Evolutionary conservation across 2,329 filamentous ascomycete genomes (phyloP), one percentile per base, ranked within the genome.

Genomic region (Colletotrichum musae): DNA sequence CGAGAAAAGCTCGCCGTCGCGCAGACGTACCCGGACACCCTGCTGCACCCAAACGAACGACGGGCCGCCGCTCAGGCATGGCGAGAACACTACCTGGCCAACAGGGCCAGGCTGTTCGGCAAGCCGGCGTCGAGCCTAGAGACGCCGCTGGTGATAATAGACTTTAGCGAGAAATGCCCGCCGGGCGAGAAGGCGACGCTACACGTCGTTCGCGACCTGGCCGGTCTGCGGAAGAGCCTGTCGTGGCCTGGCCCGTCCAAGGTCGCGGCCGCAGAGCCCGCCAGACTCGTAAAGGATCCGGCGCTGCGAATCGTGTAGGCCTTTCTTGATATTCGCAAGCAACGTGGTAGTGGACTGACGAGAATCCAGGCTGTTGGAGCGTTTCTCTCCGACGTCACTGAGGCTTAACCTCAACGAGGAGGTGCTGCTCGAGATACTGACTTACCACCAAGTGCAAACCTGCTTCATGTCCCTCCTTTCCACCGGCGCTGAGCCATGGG

Each of bases 401-500:
- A 47, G 48, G 18, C 64, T 68, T 18, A 57, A 64, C 26, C 26
- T 68, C 52, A n/a, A 39, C 9, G 65, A 68, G 41, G 61, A 64
- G 24, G 18, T 58, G 5, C 47, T 68, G 6, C 15, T 68, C 4
- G 60, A 68, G 16, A 50, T 64, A 5, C 47, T 68, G 6, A 64
- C 65, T 9, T 68, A 68, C 28, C 65, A 68, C 24, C 65, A 64
- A 39, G 45, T 68, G 4, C 65, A 53, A 9, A 41, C 53, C 24
- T 51, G 43, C 39, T 57, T 68, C 15, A 18, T 64, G 18, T 47
- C 13, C 16, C 64, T 58, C 52, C 45, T 68, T n/a, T 21, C 52
- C 18, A 53, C 41, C 52, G 59, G 64, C 24, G 60, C 52, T 21
- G 53, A 64, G 13, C 36, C 54, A 1, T 65, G 65, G 65, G 58